A percentile compares a stretch with the other conserved stretches of the same genome.
Conservation (phyloP, 202 grass and related monocot species). For the Digitaria exilis region DNA sequence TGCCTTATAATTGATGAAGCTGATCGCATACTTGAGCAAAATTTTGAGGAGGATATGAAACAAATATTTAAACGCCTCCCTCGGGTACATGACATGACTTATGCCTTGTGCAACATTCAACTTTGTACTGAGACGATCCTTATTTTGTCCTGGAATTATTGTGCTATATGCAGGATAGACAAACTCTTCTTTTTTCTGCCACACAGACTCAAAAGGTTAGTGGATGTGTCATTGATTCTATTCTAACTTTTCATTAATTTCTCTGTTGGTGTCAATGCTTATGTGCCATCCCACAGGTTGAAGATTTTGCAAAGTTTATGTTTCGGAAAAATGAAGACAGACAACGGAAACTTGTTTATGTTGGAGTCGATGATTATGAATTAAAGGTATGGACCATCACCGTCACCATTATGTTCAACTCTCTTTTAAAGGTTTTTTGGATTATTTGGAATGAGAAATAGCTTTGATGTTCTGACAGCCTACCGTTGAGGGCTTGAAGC, state of each 20-base stretch:
- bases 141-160: not conserved
- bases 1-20: constrained; percentile 97
- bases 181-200: constrained; percentile 91
- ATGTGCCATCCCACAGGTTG: constrained; percentile 51
- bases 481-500: constrained; percentile 82
- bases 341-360: constrained; percentile 70
- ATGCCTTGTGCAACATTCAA: not conserved
- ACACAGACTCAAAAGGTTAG: constrained; percentile 79
- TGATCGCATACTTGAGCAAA: constrained; percentile 84
- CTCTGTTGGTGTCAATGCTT: not conserved
- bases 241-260: constrained; percentile 23
- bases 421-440: not conserved
- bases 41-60: constrained; percentile 97
- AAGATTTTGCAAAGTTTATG: constrained; percentile 76
- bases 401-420: not conserved
- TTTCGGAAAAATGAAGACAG: constrained; percentile 75
- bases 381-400: constrained; percentile 56
- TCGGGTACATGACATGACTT: constrained; percentile 44
- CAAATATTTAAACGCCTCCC: constrained; percentile 97
- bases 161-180: constrained; percentile 57
- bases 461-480: constrained; percentile 49
- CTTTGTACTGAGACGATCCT: not conserved
- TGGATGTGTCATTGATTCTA: constrained; percentile 15
- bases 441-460: not conserved
- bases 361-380: constrained; percentile 70